These are phyloP conservation scores for Leonotis leonurus DNA, from an alignment of 257 asterid species.

Conservation along the genomic window DNA sequence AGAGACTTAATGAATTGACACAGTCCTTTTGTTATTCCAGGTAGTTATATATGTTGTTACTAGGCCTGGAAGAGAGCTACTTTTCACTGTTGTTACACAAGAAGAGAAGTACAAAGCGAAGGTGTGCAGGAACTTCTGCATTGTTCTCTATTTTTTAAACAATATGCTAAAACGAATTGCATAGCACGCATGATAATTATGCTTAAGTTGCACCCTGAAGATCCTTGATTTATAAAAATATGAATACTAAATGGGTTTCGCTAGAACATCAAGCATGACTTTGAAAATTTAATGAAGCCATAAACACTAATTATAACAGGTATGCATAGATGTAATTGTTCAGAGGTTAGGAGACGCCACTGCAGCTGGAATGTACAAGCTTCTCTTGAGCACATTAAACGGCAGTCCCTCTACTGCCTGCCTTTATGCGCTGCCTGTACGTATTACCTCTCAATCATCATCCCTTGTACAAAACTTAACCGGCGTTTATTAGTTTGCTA, in stretches of 20 bases:
- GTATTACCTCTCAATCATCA: constrained; percentile 3
- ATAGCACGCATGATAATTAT: not conserved
- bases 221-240: no score
- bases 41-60: constrained; percentile 81
- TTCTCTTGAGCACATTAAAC: constrained; percentile 51
- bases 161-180: not conserved
- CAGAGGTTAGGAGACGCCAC: constrained; percentile 97
- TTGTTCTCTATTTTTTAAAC: not conserved
- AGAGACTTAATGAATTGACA: not conserved
- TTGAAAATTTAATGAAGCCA: no score
- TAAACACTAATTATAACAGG: no score
- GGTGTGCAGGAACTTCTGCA: constrained; percentile 35
- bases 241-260: no score
- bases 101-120: constrained; percentile 99
- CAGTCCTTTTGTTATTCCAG: constrained; percentile 31
- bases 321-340: constrained; percentile 92
- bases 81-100: constrained; percentile 82
- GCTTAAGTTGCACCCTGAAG: not conserved
- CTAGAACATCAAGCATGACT: no score
- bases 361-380: constrained; percentile 91
- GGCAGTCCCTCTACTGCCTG: constrained; percentile 59
- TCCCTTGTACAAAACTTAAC: not conserved
- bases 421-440: constrained; percentile 73
- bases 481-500: no score
- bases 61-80: constrained; percentile 94